Base-by-base conservation (phyloP, 805 yeast species). In the Kodamaea kaohsiungensis region DNA sequence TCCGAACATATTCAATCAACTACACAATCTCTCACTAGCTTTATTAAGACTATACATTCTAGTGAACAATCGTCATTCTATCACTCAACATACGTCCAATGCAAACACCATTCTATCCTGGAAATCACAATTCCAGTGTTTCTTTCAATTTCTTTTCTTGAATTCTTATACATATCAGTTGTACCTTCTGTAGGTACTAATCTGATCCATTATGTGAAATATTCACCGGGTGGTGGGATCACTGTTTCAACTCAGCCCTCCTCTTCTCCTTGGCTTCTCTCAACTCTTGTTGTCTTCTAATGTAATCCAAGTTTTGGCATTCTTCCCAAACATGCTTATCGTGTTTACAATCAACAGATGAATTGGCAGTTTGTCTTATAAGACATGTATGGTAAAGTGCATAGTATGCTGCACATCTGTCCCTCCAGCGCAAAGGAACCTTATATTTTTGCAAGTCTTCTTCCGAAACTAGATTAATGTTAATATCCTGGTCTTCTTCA, bases 291-390 rank as follows among this genome's bases (percentile, higher is more conserved):
- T 87, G 89, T 72, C 96, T 83, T 75, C 95, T 83, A 68, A 85
- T 80, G 75, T 87, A 89, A 67, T 90, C 96, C 69, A 85, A 70
- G 68, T 87, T 87, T 71, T 89, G 88, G 70, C 96, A 89, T 67
- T 88, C 88, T 70, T 89, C 96, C 78, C 91, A 90, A 43, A 79
- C 85, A 62, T 90, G 96, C 68, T 91, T 84, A 73, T 87, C 90
- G 59, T 87, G 87, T 55, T 80, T 77, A 63, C 96, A 89, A 62
- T 82, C 84, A 46, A 75, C 75, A 3, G 76, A 68, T 1, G 72
- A 65, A 63, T 73, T 74, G 55, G 78, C 78, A 13, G 73, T 66
- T 59, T 74, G 77, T 65, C 80, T 74, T 37, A 71, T 67, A 50
- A 75, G 74, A 65, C 80, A 76, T 10, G 75, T 72, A 53, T 73